These are phyloP conservation scores for Claviceps digitariae DNA, from an alignment of 2,329 filamentous ascomycete species.

Conservation along the genomic window DNA sequence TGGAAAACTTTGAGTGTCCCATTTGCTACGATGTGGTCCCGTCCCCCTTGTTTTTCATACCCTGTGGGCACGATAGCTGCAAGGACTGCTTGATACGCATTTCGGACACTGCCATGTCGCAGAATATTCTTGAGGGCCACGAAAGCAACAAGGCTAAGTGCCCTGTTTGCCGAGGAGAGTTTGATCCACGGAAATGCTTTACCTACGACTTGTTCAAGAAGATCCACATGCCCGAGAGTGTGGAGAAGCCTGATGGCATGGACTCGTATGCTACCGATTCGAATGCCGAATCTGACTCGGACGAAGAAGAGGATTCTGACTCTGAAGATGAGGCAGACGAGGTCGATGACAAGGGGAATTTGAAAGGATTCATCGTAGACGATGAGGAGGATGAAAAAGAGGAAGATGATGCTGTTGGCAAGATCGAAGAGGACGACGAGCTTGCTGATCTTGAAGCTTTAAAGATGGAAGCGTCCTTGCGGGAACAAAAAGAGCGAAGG, in stretches of 20 bases:
- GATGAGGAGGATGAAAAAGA: constrained; percentile 20
- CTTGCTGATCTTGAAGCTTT: constrained; percentile 7
- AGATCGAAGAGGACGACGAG: constrained; percentile 8
- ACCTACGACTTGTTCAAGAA: constrained; percentile 62
- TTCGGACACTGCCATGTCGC: constrained; percentile 42
- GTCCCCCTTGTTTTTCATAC: constrained; percentile 66
- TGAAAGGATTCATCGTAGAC: constrained; percentile 20
- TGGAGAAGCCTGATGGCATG: constrained; percentile 24
- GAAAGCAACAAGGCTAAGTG: constrained; percentile 50
- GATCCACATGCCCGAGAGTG: constrained; percentile 48
- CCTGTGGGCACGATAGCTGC: constrained; percentile 74
- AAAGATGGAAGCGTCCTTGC: constrained; percentile 9
- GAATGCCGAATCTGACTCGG: constrained; percentile 17
- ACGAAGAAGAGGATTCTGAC: constrained; percentile 2
- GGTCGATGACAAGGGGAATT: constrained; percentile 16
- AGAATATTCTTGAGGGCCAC: constrained; percentile 43
- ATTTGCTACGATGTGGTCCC: constrained; percentile 66
- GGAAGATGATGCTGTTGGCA: background rate
- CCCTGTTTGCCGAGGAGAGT: constrained; percentile 57
- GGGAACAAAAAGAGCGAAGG: background rate
- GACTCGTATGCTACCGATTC: constrained; percentile 20
- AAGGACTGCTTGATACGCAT: constrained; percentile 61
- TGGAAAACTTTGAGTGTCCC: constrained; percentile 60
- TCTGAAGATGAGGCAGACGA: constrained; percentile 21
- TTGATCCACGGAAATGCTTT: constrained; percentile 58